phyloP scores from a whole-genome alignment of 495 filamentous ascomycete genomes.

The Beverwykella pulmonaria region DNA sequence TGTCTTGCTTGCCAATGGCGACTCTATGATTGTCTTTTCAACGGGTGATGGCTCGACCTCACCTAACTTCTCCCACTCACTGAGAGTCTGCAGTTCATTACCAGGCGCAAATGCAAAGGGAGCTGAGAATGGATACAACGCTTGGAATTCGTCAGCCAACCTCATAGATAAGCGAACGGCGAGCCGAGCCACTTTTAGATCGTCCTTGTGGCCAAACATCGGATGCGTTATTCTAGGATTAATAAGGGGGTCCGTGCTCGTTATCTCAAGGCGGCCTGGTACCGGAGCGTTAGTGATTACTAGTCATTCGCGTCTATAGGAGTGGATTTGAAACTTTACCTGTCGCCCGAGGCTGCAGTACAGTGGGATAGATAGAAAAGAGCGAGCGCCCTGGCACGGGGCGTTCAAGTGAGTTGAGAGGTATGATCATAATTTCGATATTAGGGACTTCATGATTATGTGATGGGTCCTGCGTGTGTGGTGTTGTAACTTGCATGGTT shows the following conservation, averaged over 20 bases:
- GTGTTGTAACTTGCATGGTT: constrained; percentile 22
- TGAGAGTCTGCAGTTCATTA: constrained; percentile 22
- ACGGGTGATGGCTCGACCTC: constrained; percentile 11
- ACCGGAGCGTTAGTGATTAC: constrained; percentile 12
- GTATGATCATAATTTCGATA: constrained; percentile 26
- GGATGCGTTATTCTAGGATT: constrained; percentile 29
- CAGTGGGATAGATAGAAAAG: constrained; percentile 24
- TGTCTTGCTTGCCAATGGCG: constrained; percentile 15
- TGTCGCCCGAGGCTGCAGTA: constrained; percentile 25
- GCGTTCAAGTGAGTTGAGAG: constrained; percentile 24
- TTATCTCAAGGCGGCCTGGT: constrained; percentile 23
- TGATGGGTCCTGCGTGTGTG: constrained; percentile 13
- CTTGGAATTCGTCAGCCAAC: constrained; percentile 25
- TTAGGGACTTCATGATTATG: constrained; percentile 13
- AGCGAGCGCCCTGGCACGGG: constrained; percentile 24
- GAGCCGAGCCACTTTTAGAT: constrained; percentile 22
- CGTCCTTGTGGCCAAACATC: constrained; percentile 24
- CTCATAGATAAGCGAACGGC: constrained; percentile 28
- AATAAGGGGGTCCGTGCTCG: constrained; percentile 24
- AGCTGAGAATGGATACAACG: constrained; percentile 22
- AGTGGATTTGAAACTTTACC: constrained; percentile 15
- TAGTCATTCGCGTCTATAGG: constrained; percentile 1
- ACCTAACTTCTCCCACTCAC: constrained; percentile 21
- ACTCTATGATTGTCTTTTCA: constrained; percentile 8
- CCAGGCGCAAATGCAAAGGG: constrained; percentile 29